Percentiles rank a stretch among this genome's conserved stretches.
Conservation (phyloP, 345 rosid species). For the Rhodamnia argentea region DNA sequence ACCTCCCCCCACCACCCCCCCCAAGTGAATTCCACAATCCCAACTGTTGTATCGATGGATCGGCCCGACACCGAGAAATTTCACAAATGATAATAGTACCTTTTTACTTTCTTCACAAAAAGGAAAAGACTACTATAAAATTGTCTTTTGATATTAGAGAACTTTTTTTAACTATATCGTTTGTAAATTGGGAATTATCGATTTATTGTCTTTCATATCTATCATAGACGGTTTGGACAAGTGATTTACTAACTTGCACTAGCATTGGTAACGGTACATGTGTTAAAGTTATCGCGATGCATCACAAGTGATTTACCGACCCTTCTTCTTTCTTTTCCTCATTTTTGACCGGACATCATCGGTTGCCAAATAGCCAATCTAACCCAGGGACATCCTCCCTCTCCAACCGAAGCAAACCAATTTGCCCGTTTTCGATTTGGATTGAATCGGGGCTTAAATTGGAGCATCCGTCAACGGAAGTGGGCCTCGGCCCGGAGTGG, state of each 20-base stretch:
- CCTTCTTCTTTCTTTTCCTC: not conserved
- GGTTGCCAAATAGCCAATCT: not conserved
- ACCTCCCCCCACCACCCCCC: not conserved
- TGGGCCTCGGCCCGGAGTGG: not conserved
- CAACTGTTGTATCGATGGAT: not conserved
- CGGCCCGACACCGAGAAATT: not conserved
- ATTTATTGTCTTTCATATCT: not conserved
- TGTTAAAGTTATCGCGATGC: not conserved
- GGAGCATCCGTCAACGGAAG: not conserved
- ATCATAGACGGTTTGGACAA: no score
- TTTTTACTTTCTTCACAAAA: not conserved
- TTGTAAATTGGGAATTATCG: not conserved
- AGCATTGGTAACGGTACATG: not conserved
- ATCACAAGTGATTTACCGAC: not conserved
- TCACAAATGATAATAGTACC: not conserved
- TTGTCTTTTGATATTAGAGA: not conserved
- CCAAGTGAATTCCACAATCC: not conserved
- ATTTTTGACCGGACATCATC: not conserved
- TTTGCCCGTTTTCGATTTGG: not conserved
- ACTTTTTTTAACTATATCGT: not conserved
- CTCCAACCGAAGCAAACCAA: not conserved
- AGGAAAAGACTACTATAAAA: not conserved
- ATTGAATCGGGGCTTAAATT: not conserved
- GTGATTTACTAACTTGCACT: not conserved
- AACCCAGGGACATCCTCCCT: not conserved